Evolutionary conservation across 768 basidiomycete genomes (phyloP), one percentile per base, ranked within the genome.

Genomic region (Serendipita vermifera): DNA sequence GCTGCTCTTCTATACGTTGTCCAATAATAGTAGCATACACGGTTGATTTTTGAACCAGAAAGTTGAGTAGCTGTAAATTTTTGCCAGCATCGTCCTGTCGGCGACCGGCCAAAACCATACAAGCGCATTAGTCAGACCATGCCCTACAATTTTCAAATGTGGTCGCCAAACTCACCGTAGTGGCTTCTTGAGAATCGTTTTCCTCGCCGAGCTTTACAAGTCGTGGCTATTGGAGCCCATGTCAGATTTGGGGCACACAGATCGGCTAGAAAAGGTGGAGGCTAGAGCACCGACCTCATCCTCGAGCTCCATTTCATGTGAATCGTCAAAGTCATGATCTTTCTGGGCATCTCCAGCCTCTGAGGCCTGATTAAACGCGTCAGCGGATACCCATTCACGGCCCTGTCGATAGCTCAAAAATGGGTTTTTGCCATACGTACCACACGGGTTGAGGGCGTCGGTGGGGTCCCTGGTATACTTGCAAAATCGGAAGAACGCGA

Each of bases 11-110:
- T 85, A 91, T 90, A 57, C 83, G 78, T 22, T 79, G 73, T 43
- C 81, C 78, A 13, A 92, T 72, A 38, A 87, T 74, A 54, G 72
- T 74, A 1, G 87, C 82, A 63, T 84, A 91, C n/a, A 82, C 73
- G 1, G 78, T 77, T 0, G 87, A 88, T 62, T 84, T 84, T 55
- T 89, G 76, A 20, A 92, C 75, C 24, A 92, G 76, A 53, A 74
- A 79, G 55, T 80, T 73, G 17, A 88, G 78, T 7, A 77, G 73
- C 22, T 69, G 64, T 31, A 76, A 74, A 39, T 80, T 76, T 32
- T 70, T 69, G 13, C 71, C 71, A 51, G 74, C 73, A 58, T 78
- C 78, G 78, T 81, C 9, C 32, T 7, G 17, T n/a, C 39, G 15
- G 7, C 9, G 17, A 9, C 15, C 7, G 6, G 7, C 39, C 39